These are phyloP conservation scores for Lactifluus hygrophoroides DNA, from an alignment of 768 basidiomycete genomes.

Conservation along the genomic window DNA sequence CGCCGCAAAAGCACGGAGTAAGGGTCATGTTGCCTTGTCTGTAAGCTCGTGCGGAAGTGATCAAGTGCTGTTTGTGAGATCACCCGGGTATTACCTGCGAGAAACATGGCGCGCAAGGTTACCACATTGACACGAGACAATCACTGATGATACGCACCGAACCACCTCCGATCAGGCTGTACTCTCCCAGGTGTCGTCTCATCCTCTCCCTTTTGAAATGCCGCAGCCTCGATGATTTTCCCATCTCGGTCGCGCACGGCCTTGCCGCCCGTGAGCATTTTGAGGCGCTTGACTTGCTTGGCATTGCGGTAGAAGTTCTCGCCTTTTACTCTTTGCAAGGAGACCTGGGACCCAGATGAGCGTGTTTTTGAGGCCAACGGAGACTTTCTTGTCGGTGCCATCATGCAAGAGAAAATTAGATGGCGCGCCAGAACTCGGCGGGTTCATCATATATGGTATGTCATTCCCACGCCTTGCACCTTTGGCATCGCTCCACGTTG, in stretches of 20 bases:
- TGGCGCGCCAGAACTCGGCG: not conserved
- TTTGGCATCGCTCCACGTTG: no score
- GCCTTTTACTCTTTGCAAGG: constrained; percentile 71
- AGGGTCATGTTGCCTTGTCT: constrained; percentile 81
- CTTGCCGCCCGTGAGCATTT: constrained; percentile 91
- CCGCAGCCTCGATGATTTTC: constrained; percentile 87
- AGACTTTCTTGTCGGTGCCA: constrained; percentile 30
- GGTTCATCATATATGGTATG: not conserved
- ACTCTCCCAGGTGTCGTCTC: constrained; percentile 87
- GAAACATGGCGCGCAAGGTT: not conserved
- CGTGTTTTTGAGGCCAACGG: constrained; percentile 30
- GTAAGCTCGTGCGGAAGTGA: constrained; percentile 88
- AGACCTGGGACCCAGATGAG: constrained; percentile 36
- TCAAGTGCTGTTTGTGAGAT: constrained; percentile 95
- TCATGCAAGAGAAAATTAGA: constrained; percentile 4
- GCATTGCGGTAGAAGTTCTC: constrained; percentile 99
- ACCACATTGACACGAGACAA: not conserved
- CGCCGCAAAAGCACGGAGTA: constrained; percentile 90
- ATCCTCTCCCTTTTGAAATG: constrained; percentile 92
- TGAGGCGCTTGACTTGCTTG: constrained; percentile 73
- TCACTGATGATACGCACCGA: constrained; percentile 51
- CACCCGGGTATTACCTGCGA: constrained; percentile 89
- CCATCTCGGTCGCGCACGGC: constrained; percentile 86
- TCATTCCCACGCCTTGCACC: not conserved
- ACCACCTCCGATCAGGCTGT: constrained; percentile 94